Evolutionary conservation across 2,329 filamentous ascomycete genomes (phyloP), one percentile per base, ranked within the genome.

Genomic region (Zymoseptoria passerinii): DNA sequence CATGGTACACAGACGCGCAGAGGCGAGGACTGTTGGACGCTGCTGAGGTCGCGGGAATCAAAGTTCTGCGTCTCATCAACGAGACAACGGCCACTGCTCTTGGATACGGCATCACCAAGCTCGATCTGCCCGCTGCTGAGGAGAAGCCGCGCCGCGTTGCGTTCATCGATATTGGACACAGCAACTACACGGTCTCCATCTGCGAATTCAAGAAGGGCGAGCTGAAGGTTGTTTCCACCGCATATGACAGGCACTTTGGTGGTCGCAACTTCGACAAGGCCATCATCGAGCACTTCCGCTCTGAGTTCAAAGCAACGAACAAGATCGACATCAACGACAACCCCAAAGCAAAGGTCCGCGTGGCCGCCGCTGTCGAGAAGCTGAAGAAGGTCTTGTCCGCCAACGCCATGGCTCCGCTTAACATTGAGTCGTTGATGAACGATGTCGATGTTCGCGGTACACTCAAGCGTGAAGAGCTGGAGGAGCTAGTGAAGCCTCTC

Each of bases 381-480:
- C 80, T 95, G 73, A 99, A 99, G 87, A 97, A 97, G 85, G 87
- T 97, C 57, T 81, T 99, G 58, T 97, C 92, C 40, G 94, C 94
- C 73, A 97, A 97, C 79, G 88, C 92, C 67, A 83, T 88, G 72
- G 91, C 92, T 18, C 90, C 92, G 53, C 77, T 99, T 75, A 97
- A 92, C 81, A 95, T 99, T 70, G 94, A 99, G 80, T 96, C 92
- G 40, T 81, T 99, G 67, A 97, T 99, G 92, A 95, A 97, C 76
- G 94, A 99, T 74, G 80, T 96, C 62, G 94, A 99, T 74, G 94
- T 96, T 44, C 84, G 84, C 56, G 81, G 88, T 61, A 88, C 95
- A 82, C 82, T 99, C 71, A 96, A 92, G 74, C 88, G 94, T 64
- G 89, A 96, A 72, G 92, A 97, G 73, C 85, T 99, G 58, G 94